Evolutionary conservation across 768 basidiomycete species (phyloP).

Genomic region (Neoboletus subvelutipes): DNA sequence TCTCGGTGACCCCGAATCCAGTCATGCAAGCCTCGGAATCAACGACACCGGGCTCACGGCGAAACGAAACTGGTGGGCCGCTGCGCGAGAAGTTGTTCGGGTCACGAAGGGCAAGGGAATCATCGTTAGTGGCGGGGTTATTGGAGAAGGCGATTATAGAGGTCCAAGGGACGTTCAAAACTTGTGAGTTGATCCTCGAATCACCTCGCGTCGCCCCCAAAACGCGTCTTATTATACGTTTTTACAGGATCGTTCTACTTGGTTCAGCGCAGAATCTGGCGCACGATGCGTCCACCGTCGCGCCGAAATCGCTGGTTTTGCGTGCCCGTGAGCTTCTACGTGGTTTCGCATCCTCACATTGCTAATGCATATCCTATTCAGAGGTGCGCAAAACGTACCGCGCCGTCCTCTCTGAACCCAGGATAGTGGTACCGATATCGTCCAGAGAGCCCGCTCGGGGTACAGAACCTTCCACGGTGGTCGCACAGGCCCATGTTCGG

Average conservation of each 20-base stretch:
- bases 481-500: background rate
- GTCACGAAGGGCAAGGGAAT: constrained; percentile 81
- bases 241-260: constrained; percentile 58
- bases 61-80: constrained; percentile 85
- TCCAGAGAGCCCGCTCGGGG: background rate
- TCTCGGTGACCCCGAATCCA: constrained; percentile 55
- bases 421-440: constrained; percentile 51
- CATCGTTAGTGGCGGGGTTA: constrained; percentile 67
- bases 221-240: background rate
- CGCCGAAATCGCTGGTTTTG: constrained; percentile 64
- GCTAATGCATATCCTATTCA: constrained; percentile 26
- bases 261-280: constrained; percentile 69
- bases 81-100: constrained; percentile 70
- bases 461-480: background rate
- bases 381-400: constrained; percentile 83
- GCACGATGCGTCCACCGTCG: constrained; percentile 57
- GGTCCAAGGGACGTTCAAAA: constrained; percentile 75
- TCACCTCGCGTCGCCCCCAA: background rate
- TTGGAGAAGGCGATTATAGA: constrained; percentile 60
- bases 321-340: constrained; percentile 62
- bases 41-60: constrained; percentile 53
- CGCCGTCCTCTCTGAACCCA: constrained; percentile 75
- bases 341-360: background rate
- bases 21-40: constrained; percentile 44
- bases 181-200: constrained; percentile 47